Evolutionary conservation across 305 asterid genomes (phyloP).

Genomic region (Fraxinus angustifolia): DNA sequence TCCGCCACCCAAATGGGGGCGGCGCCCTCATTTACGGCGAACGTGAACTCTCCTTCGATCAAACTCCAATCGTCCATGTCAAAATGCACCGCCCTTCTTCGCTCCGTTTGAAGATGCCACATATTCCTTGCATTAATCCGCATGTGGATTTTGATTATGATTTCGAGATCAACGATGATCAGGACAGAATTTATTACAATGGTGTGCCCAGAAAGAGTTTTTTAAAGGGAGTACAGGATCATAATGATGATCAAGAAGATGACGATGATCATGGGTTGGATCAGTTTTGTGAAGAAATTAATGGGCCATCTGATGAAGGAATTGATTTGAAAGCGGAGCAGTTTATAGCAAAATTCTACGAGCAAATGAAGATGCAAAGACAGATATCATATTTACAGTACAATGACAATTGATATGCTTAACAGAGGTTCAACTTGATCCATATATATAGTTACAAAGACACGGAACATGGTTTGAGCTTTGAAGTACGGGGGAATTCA

Average conservation of each 20-base stretch:
- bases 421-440: conserved; percentile 21
- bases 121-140: conserved; percentile 62
- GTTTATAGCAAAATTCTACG: conserved; percentile 65
- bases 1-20: conserved; percentile 22
- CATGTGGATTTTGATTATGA: conserved; percentile 56
- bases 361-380: conserved; percentile 66
- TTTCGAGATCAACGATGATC: conserved; percentile 27
- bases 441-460: neutral
- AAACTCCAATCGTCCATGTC: conserved; percentile 54
- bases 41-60: conserved; percentile 63
- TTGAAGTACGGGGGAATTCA: neutral
- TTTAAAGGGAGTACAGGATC: neutral
- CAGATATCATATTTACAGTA: conserved; percentile 43
- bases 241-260: neutral
- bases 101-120: conserved; percentile 57
- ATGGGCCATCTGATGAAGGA: conserved; percentile 25
- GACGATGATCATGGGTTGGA: neutral
- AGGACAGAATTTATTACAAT: neutral
- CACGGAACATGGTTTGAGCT: neutral
- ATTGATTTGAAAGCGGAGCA: conserved; percentile 75
- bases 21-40: conserved; percentile 60
- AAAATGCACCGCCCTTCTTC: conserved; percentile 65
- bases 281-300: conserved; percentile 14
- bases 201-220: conserved; percentile 24
- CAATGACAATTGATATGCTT: conserved; percentile 23